A percentile compares a stretch with the other conserved stretches of the same genome.
Evolutionary conservation across 2,329 filamentous ascomycete genomes (phyloP).

Genomic region (Pseudohalonectria lignicola): DNA sequence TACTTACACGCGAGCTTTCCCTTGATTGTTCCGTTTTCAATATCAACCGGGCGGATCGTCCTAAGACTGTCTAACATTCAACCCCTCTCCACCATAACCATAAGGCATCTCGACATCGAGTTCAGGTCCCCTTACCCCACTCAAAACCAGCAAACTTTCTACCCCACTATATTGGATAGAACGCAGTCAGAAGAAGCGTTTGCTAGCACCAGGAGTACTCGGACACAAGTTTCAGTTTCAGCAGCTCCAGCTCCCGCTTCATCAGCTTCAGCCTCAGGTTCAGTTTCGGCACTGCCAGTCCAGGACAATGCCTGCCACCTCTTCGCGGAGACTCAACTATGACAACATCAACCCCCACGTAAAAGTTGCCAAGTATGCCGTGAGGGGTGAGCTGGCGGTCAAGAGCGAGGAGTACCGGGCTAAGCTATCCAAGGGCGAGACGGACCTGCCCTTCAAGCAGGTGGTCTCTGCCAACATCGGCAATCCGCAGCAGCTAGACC

Average conservation of each 20-base stretch:
- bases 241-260: not conserved
- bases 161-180: no score
- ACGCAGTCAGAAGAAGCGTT: not conserved
- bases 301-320: constrained; percentile 24
- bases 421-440: constrained; percentile 49
- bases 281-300: not conserved
- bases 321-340: constrained; percentile 47
- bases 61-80: no score
- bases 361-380: constrained; percentile 83
- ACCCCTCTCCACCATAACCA: no score
- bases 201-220: not conserved
- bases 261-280: not conserved
- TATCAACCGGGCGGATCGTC: no score
- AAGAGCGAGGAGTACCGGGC: constrained; percentile 86
- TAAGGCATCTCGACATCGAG: no score
- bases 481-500: constrained; percentile 96
- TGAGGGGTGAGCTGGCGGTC: constrained; percentile 89
- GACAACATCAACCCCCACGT: constrained; percentile 91
- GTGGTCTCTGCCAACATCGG: constrained; percentile 98
- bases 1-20: no score
- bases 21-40: no score
- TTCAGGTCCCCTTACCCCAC: no score
- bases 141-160: no score
- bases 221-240: no score
- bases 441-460: constrained; percentile 67